A percentile compares a stretch with the other conserved stretches of the same genome.
These are phyloP conservation scores for Phlebopus sp. DNA, from an alignment of 1,284 basidiomycete genomes.

Conservation along the genomic window DNA sequence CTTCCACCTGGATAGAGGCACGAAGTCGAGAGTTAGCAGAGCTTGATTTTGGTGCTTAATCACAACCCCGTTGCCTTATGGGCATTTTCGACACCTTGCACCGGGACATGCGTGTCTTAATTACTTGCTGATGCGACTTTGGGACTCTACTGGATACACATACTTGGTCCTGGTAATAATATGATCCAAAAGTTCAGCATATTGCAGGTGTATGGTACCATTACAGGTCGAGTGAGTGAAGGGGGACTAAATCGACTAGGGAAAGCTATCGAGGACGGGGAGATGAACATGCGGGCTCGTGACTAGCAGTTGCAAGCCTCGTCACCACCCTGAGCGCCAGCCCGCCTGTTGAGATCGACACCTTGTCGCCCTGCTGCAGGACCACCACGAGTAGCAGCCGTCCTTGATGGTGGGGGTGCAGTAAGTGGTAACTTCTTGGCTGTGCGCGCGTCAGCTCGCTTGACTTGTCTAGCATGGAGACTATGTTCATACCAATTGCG, in stretches of 20 bases:
- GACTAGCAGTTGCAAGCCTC: constrained; percentile 75
- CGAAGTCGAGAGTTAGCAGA: constrained; percentile 47
- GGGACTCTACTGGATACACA: too few relatives aligned
- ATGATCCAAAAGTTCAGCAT: constrained; percentile 30
- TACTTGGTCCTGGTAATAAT: constrained; percentile 8
- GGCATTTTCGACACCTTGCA: background rate
- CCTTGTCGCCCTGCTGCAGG: constrained; percentile 49
- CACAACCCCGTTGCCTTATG: background rate
- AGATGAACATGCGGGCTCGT: constrained; percentile 1
- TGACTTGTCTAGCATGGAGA: background rate
- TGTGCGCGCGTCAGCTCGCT: constrained; percentile 35
- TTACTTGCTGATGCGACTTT: too few relatives aligned
- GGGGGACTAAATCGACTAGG: constrained; percentile 11
- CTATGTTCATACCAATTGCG: constrained; percentile 60
- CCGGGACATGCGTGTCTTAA: background rate
- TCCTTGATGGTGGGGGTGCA: constrained; percentile 61
- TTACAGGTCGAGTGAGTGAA: constrained; percentile 26
- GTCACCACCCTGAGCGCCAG: constrained; percentile 43
- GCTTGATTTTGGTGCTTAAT: background rate
- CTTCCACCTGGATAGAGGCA: constrained; percentile 51
- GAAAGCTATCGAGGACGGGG: constrained; percentile 5
- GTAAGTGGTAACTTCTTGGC: constrained; percentile 80
- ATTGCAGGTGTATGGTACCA: constrained; percentile 25
- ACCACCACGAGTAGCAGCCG: constrained; percentile 46
- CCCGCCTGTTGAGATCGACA: constrained; percentile 73